Conservation (phyloP, 352 stramenopile species). For the Phytophthora sp. region DNA sequence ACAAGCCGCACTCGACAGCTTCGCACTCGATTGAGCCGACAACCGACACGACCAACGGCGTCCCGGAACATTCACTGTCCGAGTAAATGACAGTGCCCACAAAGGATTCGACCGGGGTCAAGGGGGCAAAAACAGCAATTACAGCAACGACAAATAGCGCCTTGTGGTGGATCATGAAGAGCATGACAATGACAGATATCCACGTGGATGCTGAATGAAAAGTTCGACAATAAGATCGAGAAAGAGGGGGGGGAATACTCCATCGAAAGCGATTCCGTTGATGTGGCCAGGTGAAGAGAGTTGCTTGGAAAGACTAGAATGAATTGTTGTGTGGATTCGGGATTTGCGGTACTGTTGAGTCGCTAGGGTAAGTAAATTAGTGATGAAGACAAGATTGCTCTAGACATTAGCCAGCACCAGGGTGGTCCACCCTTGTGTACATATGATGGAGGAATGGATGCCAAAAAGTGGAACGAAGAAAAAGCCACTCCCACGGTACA, state of each 20-base stretch:
- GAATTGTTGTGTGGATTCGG: background rate
- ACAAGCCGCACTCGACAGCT: conserved; percentile 13
- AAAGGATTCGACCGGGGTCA: conserved; percentile 7
- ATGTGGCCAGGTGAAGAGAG: conserved; percentile 9
- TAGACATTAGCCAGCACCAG: too few species aligned
- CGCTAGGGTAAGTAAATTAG: too few species aligned
- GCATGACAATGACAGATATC: conserved; percentile 14
- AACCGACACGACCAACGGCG: conserved; percentile 23
- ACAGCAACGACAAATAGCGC: conserved; percentile 5
- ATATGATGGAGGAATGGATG: too few species aligned
- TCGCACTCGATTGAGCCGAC: conserved; percentile 16
- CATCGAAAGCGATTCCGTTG: conserved; percentile 1
- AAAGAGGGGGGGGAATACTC: background rate
- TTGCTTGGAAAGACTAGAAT: conserved; percentile 4
- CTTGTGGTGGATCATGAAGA: background rate
- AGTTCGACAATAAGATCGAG: conserved; percentile 26
- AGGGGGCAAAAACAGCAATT: conserved; percentile 19
- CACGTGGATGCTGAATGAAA: conserved; percentile 18
- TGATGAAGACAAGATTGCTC: too few species aligned
- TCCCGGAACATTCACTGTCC: conserved; percentile 23
- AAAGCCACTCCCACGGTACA: too few species aligned
- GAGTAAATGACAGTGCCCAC: conserved; percentile 17
- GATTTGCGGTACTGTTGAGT: background rate
- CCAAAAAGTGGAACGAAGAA: too few species aligned
- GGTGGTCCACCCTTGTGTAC: too few species aligned